Base-by-base conservation (phyloP, 768 basidiomycete genomes). In the Cubamyces lactineus region DNA sequence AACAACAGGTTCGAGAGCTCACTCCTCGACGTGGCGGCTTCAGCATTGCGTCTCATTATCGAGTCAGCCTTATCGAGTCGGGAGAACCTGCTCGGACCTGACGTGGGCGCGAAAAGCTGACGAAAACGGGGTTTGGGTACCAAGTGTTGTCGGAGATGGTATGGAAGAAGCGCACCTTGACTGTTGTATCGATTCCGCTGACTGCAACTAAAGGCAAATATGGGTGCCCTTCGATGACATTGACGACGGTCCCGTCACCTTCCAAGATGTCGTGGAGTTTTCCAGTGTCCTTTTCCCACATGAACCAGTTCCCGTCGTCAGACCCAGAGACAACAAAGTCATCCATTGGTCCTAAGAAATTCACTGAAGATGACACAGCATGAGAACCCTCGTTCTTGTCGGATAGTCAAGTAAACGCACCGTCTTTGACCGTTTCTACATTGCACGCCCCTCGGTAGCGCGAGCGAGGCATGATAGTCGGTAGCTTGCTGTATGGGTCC, bases 271-370 rank as follows among this genome's bases (percentile, higher is more conserved):
- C 91, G 56, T 85, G 83, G 11, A 95, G 73, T 13, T 73, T 73
- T 0, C 86, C 87, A 16, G 81, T 81, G 17, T 75, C 72, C 70
- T 95, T 95, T 62, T 84, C 78, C 94, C 94, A 96, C 15, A 95
- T 78, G 71, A 96, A 96, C 73, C 90, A 87, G 70, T 91, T 87
- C 1, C 91, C 91, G 65, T 94, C 92, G 68, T 96, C 94, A 4
- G 89, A 92, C 7, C 94, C 94, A 23, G 92, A 93, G 13, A 84
- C 79, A 21, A 96, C 83, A 59, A 81, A 91, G 73, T 95, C 89
- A 55, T 93, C 89, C 45, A 75, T 74, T 6, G 88, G 86, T 0
- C 94, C 94, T 41, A 95, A 75, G 71, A 92, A 95, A 72, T 92
- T 95, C 40, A 93, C 93, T 94, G 61, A 0, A 59, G 58, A 58